Percentiles rank a stretch among this genome's conserved stretches.
phyloP scores from a whole-genome alignment of 306 rosid species.

The Ammopiptanthus mongolicus region DNA sequence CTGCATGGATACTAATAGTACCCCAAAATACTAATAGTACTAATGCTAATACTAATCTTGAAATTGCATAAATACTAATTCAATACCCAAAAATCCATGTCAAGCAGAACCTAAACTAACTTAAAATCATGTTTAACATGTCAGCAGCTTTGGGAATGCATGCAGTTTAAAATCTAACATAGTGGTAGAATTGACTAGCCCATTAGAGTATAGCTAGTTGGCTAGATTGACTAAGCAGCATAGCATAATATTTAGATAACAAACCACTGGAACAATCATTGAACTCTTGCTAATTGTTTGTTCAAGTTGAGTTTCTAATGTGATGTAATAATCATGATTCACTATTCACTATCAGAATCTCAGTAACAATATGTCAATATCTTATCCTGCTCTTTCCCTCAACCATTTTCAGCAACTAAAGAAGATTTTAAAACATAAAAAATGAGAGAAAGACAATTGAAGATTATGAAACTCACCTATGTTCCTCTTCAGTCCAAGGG shows the following conservation, averaged over 20 bases:
- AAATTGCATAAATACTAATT: not conserved
- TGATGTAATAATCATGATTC: not conserved
- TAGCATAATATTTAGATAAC: not conserved
- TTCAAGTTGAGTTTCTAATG: not conserved
- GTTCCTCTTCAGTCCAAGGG: conserved; percentile 62
- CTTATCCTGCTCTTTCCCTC: not conserved
- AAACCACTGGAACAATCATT: not conserved
- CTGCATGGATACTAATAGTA: not conserved
- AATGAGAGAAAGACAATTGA: not conserved
- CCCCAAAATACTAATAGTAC: no score
- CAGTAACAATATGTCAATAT: not conserved
- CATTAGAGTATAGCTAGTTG: not conserved
- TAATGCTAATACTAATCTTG: no score
- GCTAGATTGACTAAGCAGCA: not conserved
- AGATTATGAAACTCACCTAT: conserved; percentile 39
- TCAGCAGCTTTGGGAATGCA: not conserved
- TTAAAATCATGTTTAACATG: not conserved
- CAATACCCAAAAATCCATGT: not conserved
- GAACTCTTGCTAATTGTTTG: not conserved
- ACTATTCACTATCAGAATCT: not conserved
- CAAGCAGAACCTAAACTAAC: not conserved
- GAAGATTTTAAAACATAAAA: not conserved
- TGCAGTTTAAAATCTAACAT: not conserved
- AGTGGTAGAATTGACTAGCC: not conserved
- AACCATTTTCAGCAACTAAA: not conserved